Evolutionary conservation across 148 eudicot species (phyloP), one percentile per base, ranked within the genome.

Genomic region (Amaranthus hypochondriacus): DNA sequence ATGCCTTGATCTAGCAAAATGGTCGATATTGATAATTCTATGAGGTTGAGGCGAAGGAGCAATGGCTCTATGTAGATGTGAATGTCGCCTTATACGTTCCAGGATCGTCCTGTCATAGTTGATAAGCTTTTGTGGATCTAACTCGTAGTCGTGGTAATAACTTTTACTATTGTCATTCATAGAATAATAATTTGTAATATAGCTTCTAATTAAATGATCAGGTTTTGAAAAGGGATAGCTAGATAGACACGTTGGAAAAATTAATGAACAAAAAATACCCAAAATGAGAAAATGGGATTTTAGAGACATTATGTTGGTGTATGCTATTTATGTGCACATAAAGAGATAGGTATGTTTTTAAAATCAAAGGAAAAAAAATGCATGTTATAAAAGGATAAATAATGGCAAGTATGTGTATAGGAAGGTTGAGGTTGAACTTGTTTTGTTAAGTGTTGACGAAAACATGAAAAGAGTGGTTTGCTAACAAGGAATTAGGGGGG

Each of bases 21-120:
- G 68, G 56, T 87, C 90, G 28, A 87, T 87, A 81, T 77, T 84
- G 55, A 87, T 78, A 12, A 75, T 42, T 48, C 69, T 74, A 3
- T 60, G 39, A 56, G 78, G 62, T 15, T 77, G 58, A 71, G 79
- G 50, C 2, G 75, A 21, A 28, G 79, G 82, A 60, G 74, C 73
- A 68, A 43, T 39, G 18, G 76, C 73, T 46, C 55, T 3, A 28
- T 65, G 52, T 61, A 56, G 64, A 52, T 18, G 15, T 18, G 42
- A 59, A 66, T 69, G 66, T 2, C 39, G 39, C 43, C 14, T 44
- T 28, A 54, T 48, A 58, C 48, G 71, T 28, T 48, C 56, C 8
- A 48, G 7, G 48, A 42, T 51, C 14, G 14, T 46, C 51, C 12
- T 50, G 12, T 61, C 69, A 69, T 51, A 50, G 14, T 64, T 7